Evolutionary conservation across 306 rosid genomes (phyloP).

Genomic region (Quillaja saponaria): DNA sequence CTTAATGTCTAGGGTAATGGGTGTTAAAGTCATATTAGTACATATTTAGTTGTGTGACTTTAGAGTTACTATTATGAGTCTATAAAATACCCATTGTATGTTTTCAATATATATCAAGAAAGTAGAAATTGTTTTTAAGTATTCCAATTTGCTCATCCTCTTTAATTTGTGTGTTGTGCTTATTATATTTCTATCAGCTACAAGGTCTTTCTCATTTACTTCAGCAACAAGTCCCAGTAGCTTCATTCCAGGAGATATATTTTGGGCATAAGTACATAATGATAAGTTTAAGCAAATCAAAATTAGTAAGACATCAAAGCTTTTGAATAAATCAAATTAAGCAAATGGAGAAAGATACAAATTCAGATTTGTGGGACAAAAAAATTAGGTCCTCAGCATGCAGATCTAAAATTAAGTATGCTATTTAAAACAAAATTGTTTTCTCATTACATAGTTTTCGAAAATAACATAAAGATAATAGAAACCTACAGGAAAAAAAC

Average conservation of each 20-base stretch:
- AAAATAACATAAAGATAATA: neutral
- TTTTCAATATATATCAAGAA: too few relatives aligned
- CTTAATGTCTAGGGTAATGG: too few relatives aligned
- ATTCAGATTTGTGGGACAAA: neutral
- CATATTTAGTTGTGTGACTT: too few relatives aligned
- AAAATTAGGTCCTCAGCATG: neutral
- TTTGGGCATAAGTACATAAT: slow-evolving; percentile 43
- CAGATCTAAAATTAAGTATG: neutral
- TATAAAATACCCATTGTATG: too few relatives aligned
- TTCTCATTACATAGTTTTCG: neutral
- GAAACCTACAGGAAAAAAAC: too few relatives aligned
- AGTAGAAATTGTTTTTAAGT: too few relatives aligned
- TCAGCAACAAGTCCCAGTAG: slow-evolving; percentile 92
- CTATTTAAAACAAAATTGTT: neutral
- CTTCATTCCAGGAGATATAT: slow-evolving; percentile 86
- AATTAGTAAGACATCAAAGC: neutral
- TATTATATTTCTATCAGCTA: too few relatives aligned
- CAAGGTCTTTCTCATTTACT: slow-evolving; percentile 84
- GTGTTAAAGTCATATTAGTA: too few relatives aligned
- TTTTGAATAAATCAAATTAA: neutral
- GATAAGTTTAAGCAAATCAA: slow-evolving; percentile 9
- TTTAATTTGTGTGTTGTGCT: too few relatives aligned
- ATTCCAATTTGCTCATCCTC: too few relatives aligned
- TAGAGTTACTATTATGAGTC: too few relatives aligned
- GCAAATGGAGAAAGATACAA: neutral